Evolutionary conservation across 1,139 yeast species (phyloP).

Genomic region (Saccharomyces uvarum): DNA sequence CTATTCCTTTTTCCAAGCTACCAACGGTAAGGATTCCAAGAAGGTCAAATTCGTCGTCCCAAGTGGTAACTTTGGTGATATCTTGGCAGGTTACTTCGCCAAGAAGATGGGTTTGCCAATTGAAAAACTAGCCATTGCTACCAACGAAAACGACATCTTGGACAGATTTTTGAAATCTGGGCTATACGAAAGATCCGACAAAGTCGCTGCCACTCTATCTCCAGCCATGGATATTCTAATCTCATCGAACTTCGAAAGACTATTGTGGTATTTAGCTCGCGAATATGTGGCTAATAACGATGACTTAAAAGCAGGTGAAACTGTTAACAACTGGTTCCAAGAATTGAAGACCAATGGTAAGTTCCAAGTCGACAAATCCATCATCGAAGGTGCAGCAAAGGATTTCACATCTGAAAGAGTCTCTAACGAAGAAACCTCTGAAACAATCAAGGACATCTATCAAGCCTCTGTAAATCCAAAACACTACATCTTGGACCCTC

Average conservation of each 20-base stretch:
- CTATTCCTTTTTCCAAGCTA: conserved; percentile 78
- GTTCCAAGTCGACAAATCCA: conserved; percentile 60
- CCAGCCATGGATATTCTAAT: conserved; percentile 98
- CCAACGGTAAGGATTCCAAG: conserved; percentile 35
- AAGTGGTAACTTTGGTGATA: conserved; percentile 96
- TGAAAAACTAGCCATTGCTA: conserved; percentile 81
- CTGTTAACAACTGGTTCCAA: conserved; percentile 68
- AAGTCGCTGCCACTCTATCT: conserved; percentile 81
- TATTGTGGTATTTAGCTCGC: conserved; percentile 87
- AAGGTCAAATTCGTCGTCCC: conserved; percentile 86
- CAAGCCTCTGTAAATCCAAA: conserved; percentile 42
- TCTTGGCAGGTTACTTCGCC: conserved; percentile 92
- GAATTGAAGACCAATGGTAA: conserved; percentile 69
- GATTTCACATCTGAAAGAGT: conserved; percentile 79
- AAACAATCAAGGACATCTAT: conserved; percentile 68
- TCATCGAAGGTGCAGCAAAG: conserved; percentile 55
- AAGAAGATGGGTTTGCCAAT: conserved; percentile 91
- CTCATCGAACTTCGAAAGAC: conserved; percentile 91
- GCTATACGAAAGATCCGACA: conserved; percentile 63
- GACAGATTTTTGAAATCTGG: conserved; percentile 88
- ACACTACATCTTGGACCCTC: conserved; percentile 89
- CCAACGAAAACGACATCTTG: conserved; percentile 89
- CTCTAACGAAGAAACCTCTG: conserved; percentile 64
- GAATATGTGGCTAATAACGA: conserved; percentile 49
- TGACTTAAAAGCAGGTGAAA: conserved; percentile 67